These are phyloP conservation scores for Lachnellula cervina DNA, from an alignment of 2,329 filamentous ascomycete genomes.

Conservation along the genomic window DNA sequence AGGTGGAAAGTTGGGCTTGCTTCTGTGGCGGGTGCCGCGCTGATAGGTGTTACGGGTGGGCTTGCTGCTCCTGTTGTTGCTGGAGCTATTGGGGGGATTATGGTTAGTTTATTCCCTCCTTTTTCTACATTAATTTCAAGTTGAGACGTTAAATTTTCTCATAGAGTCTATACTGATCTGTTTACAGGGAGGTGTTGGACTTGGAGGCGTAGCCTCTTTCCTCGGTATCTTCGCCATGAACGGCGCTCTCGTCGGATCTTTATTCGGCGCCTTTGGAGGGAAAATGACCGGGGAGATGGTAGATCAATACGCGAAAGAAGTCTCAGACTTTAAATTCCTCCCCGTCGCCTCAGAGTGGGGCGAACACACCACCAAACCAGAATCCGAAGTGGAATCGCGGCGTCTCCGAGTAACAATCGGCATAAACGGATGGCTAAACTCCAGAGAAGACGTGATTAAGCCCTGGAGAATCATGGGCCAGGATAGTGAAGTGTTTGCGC, in stretches of 20 bases:
- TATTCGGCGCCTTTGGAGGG: constrained; percentile 87
- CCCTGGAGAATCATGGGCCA: constrained; percentile 74
- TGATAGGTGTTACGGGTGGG: constrained; percentile 89
- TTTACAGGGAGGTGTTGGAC: constrained; percentile 58
- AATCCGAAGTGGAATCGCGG: constrained; percentile 33
- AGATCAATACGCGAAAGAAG: constrained; percentile 80
- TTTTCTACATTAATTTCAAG: too few species aligned
- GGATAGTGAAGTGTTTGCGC: constrained; percentile 74
- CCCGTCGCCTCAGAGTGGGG: constrained; percentile 52
- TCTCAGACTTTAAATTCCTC: constrained; percentile 76
- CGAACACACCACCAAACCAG: constrained; percentile 19
- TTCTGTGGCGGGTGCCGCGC: constrained; percentile 76
- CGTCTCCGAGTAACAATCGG: constrained; percentile 77
- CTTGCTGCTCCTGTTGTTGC: constrained; percentile 86
- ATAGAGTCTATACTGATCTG: too few species aligned
- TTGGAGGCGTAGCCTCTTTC: constrained; percentile 82
- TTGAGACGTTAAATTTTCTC: too few species aligned
- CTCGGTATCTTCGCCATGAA: constrained; percentile 83
- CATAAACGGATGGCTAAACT: constrained; percentile 79
- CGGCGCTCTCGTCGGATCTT: constrained; percentile 74
- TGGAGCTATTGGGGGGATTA: constrained; percentile 75
- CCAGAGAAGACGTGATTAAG: constrained; percentile 67
- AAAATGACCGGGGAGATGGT: constrained; percentile 77
- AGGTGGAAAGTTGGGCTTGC: constrained; percentile 89
- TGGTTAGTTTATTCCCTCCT: constrained; percentile 41